Evolutionary conservation across 345 rosid genomes (phyloP), one percentile per base, ranked within the genome.

Genomic region (Salix dunnii): DNA sequence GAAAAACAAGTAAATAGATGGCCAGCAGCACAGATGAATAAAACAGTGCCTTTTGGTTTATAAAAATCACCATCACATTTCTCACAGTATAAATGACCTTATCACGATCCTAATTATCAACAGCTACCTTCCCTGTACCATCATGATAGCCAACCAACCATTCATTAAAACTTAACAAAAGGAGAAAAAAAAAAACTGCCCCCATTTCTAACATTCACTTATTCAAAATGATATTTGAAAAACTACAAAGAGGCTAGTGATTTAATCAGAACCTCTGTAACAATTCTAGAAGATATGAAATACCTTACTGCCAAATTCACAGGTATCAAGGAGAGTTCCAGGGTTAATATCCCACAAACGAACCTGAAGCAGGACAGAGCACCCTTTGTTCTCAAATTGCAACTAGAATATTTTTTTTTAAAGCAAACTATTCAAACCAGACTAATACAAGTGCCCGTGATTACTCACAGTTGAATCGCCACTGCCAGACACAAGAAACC

Each of bases 381-480:
- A 14, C 16, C 49, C 17, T 13, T 46, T 12, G 4, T 46, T 46
- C 18, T 46, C 49, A 46, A 46, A 12, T 46, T 46, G 49, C 18
- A 14, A 46, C 5, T 13, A 12, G 18, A 12, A 46, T 46, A 40
- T 40, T 40, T 40, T 40, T 40, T 46, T 12, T 12, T 3, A 43
- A 68, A 21, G 38, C 30, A 83, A 43, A 69, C 1, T 12, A 46
- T 35, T 0, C 18, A 58, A 70, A 78, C 71, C 60, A 20, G 1
- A 4, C 71, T 42, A 14, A 23, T 23, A 23, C 12, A 68, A 75
- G 61, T 67, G 76, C 71, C 79, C 46, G 71, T 28, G 55, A 78
- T 53, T 51, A 80, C 92, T 90, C 83, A 93, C 98, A 0, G 94
- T 90, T 76, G 97, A 92, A 88, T 96, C 98, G 64, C 98, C 97